Percentiles rank a stretch among this genome's conserved stretches.
Conservation (phyloP, 768 basidiomycete genomes). For the Macrolepiota albuminosa region DNA sequence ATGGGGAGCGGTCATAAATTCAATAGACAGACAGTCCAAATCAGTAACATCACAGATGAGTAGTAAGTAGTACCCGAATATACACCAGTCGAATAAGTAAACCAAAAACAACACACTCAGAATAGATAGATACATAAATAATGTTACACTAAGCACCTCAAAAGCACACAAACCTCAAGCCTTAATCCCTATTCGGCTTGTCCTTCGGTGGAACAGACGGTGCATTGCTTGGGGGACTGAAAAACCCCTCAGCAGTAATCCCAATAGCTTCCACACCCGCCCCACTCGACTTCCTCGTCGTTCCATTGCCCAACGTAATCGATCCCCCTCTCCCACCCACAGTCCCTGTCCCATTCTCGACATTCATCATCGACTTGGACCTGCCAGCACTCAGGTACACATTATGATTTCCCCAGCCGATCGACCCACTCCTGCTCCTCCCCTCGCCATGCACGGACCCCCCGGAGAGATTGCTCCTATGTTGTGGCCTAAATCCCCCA, state of each 20-base stretch:
- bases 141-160: not conserved
- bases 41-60: not conserved
- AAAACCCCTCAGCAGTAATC: constrained; percentile 76
- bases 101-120: not conserved
- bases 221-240: constrained; percentile 44
- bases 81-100: not conserved
- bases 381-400: constrained; percentile 19
- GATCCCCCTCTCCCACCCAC: constrained; percentile 41
- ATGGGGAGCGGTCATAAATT: not conserved
- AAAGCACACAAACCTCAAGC: not conserved
- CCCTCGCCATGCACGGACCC: constrained; percentile 31
- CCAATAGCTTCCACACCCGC: constrained; percentile 74
- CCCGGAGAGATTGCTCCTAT: constrained; percentile 29
- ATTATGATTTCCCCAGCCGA: not conserved
- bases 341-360: constrained; percentile 44
- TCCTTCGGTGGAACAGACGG: not conserved
- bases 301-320: constrained; percentile 59
- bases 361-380: constrained; percentile 59
- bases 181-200: not conserved
- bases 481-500: constrained; percentile 25
- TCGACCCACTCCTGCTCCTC: constrained; percentile 18
- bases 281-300: constrained; percentile 57
- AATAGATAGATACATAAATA: constrained; percentile 1
- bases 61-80: not conserved
- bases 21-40: not conserved